These are phyloP conservation scores for Aspergillus intermedius DNA, from an alignment of 2,329 filamentous ascomycete genomes.

Conservation along the genomic window DNA sequence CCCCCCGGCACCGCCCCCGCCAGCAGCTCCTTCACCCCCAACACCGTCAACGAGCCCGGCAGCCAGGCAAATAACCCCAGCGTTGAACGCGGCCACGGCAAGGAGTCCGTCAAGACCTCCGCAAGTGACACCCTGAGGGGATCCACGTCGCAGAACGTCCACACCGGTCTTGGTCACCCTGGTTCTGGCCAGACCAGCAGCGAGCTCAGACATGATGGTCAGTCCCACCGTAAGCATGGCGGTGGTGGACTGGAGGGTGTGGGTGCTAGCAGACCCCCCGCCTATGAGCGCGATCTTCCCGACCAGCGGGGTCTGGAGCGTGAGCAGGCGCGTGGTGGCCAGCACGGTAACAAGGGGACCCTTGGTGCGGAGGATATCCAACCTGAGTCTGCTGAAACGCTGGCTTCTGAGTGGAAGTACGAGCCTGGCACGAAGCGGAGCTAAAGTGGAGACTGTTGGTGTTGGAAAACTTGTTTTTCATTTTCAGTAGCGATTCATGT, in stretches of 20 bases:
- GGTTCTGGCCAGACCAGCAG: slow-evolving; percentile 42
- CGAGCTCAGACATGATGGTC: slow-evolving; percentile 44
- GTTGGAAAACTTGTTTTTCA: not conserved
- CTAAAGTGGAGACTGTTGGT: not conserved
- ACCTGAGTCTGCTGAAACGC: slow-evolving; percentile 24
- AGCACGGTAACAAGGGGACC: slow-evolving; percentile 23
- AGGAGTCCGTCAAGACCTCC: slow-evolving; percentile 35
- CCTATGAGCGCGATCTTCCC: slow-evolving; percentile 16
- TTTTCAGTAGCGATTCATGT: not conserved
- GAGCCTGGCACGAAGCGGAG: slow-evolving; percentile 21
- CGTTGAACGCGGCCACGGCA: slow-evolving; percentile 34
- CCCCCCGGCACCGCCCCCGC: slow-evolving; percentile 59
- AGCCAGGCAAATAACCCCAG: slow-evolving; percentile 37
- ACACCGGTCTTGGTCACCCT: slow-evolving; percentile 50
- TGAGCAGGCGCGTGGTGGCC: slow-evolving; percentile 16
- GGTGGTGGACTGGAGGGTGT: slow-evolving; percentile 40
- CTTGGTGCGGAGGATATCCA: slow-evolving; percentile 24
- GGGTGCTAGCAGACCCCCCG: slow-evolving; percentile 24
- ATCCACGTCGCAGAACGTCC: slow-evolving; percentile 48
- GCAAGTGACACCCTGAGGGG: slow-evolving; percentile 45
- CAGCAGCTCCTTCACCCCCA: slow-evolving; percentile 43
- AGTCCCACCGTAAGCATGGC: slow-evolving; percentile 36
- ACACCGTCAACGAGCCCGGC: slow-evolving; percentile 31
- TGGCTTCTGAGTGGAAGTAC: slow-evolving; percentile 21
- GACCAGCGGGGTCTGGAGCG: slow-evolving; percentile 24